Conservation (phyloP, 768 basidiomycete species). For the Leccinum imitatum region DNA sequence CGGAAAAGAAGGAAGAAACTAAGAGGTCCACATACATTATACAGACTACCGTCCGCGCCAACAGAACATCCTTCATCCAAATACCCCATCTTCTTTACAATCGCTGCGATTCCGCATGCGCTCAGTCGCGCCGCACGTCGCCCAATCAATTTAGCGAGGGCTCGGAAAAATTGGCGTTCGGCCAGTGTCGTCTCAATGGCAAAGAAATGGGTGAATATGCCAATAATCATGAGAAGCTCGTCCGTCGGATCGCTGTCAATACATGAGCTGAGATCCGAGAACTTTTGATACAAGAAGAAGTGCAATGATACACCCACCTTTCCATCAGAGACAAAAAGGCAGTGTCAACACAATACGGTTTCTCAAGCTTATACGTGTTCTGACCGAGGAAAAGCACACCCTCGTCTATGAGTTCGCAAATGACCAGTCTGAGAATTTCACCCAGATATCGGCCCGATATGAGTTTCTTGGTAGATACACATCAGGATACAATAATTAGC, state of each 20-base stretch:
- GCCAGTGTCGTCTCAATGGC: conserved; percentile 94
- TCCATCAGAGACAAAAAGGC: conserved; percentile 98
- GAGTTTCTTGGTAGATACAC: conserved; percentile 61
- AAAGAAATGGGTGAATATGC: conserved; percentile 97
- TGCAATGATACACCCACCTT: conserved; percentile 45
- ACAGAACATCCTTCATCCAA: conserved; percentile 88
- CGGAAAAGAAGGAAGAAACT: not conserved
- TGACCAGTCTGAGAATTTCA: conserved; percentile 92
- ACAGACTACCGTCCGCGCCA: conserved; percentile 92
- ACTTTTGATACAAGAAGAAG: no score
- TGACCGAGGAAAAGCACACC: conserved; percentile 98
- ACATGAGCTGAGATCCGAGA: not conserved
- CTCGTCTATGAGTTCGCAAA: conserved; percentile 94
- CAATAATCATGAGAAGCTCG: conserved; percentile 94
- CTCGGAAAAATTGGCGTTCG: conserved; percentile 96
- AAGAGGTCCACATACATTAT: conserved; percentile 62
- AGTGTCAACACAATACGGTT: conserved; percentile 89
- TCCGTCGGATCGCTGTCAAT: conserved; percentile 84
- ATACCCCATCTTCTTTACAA: conserved; percentile 93
- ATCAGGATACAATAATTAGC: not conserved
- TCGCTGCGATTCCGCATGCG: conserved; percentile 94
- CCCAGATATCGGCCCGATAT: conserved; percentile 96
- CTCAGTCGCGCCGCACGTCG: conserved; percentile 87
- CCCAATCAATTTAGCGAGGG: conserved; percentile 86
- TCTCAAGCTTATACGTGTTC: conserved; percentile 98